Base-by-base conservation (phyloP, 495 filamentous ascomycete genomes). In the Jackrogersella multiformis region DNA sequence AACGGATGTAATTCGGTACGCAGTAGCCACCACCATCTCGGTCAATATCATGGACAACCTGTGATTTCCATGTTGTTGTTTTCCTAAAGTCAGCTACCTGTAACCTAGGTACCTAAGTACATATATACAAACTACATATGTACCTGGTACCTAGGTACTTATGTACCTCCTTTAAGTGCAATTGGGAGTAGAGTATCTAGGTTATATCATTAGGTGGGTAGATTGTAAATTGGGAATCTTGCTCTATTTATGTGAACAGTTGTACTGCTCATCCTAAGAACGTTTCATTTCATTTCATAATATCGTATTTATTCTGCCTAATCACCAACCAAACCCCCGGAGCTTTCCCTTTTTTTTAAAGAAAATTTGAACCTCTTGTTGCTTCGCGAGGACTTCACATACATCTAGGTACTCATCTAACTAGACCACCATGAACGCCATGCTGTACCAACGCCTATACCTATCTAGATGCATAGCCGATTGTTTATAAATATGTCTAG, bases 341-440 rank as follows among this genome's bases (percentile, higher is more conserved):
- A 15, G 34, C 18, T 48, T 23, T 48, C 12, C 55, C 20, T 13
- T 28, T 12, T 35, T 12, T 51, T 20, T n/a, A 12, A 9, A 36
- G n/a, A 48, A 28, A 36, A 60, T 30, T 18, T 4, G 3, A 21
- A 24, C 10, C n/a, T 53, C 56, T 28, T 46, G 45, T 51, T 34
- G 36, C 8, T 20, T 20, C 26, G 12, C 15, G 45, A 52, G 35
- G 39, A 16, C 41, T 9, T 30, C 30, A 61, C 48, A 48, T 51
- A 61, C n/a, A n/a, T n/a, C n/a, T n/a, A n/a, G n/a, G 44, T 58
- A n/a, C 28, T 59, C 18, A 34, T 46, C 30, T 53, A 63, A 38
- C 35, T 38, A 51, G 2, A 59, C 32, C 39, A 15, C 60, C 61
- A 15, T 42, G 49, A 65, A 70, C 67, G 52, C 67, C 67, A 65